A percentile compares a stretch with the other conserved stretches of the same genome.
Conservation (phyloP, 1,284 basidiomycete genomes). For the Prillingera fragicola region DNA sequence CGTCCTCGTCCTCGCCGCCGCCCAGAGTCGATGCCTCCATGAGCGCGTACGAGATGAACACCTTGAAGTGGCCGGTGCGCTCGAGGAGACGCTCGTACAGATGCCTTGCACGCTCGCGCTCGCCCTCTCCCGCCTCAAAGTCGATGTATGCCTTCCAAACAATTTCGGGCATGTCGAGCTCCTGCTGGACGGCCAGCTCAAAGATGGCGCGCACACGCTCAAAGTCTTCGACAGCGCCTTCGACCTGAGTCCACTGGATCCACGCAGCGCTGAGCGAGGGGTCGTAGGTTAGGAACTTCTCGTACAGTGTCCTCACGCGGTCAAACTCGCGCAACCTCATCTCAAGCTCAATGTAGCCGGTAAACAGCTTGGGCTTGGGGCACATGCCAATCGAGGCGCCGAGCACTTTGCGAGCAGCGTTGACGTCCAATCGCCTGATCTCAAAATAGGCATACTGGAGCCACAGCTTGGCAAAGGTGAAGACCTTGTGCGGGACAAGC, state of each 20-base stretch:
- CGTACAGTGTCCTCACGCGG: constrained; percentile 82
- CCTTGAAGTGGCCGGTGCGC: constrained; percentile 88
- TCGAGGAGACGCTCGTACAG: constrained; percentile 85
- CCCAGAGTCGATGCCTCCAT: constrained; percentile 46
- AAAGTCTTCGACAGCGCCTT: constrained; percentile 85
- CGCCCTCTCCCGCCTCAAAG: constrained; percentile 77
- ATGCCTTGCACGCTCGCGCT: constrained; percentile 74
- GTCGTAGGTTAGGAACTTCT: constrained; percentile 85
- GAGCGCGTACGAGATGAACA: constrained; percentile 52
- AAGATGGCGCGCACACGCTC: constrained; percentile 90
- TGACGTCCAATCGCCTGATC: constrained; percentile 73
- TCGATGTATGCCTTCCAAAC: constrained; percentile 96
- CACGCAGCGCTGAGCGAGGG: constrained; percentile 84
- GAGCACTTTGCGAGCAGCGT: constrained; percentile 80
- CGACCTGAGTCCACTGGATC: constrained; percentile 96
- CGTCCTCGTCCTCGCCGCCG: constrained; percentile 66
- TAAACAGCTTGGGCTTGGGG: constrained; percentile 89
- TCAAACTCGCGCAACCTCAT: constrained; percentile 75
- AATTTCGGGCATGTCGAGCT: constrained; percentile 96
- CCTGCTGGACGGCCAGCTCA: constrained; percentile 88
- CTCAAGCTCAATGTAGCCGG: constrained; percentile 89
- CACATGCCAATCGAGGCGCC: constrained; percentile 91
- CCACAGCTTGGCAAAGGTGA: constrained; percentile 97
- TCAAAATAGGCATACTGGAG: constrained; percentile 87
- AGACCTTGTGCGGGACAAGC: constrained; percentile 89